phyloP scores from a whole-genome alignment of 2,329 filamentous ascomycete genomes.

The Cladosporium velox region DNA sequence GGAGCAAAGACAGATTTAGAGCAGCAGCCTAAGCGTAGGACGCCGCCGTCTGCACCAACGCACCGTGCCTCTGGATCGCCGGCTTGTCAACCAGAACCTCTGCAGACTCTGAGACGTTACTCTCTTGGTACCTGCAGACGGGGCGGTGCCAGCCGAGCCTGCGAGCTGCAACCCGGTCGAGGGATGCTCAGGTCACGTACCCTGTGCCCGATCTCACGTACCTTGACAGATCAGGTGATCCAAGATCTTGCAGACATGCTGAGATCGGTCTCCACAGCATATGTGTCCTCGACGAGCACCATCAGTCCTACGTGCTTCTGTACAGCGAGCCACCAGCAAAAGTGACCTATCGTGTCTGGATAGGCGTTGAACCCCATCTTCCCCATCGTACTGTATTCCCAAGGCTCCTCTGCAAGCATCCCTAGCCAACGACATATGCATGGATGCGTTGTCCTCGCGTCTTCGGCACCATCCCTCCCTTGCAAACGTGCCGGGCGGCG shows the following conservation, averaged over 20 bases:
- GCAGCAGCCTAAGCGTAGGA: neutral
- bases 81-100: neutral
- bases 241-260: conserved; percentile 3
- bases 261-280: neutral
- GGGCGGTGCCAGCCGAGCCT: conserved; percentile 8
- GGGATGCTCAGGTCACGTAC: neutral
- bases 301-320: conserved; percentile 8
- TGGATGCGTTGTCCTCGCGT: conserved; percentile 15
- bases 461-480: conserved; percentile 6
- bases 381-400: neutral
- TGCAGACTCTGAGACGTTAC: conserved; percentile 3
- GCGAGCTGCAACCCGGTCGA: conserved; percentile 17
- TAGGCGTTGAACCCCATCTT: neutral
- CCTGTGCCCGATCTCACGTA: conserved; percentile 13
- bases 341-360: neutral
- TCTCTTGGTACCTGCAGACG: conserved; percentile 17
- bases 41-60: neutral
- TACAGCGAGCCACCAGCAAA: neutral
- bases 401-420: neutral
- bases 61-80: conserved; percentile 6
- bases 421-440: conserved; percentile 12
- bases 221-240: conserved; percentile 3
- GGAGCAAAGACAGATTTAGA: conserved; percentile 18
- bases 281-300: neutral
- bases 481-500: conserved; percentile 13